Percentiles rank a stretch among this genome's conserved stretches.
Evolutionary conservation across 768 basidiomycete species (phyloP).

Genomic region (Mycena filopes): DNA sequence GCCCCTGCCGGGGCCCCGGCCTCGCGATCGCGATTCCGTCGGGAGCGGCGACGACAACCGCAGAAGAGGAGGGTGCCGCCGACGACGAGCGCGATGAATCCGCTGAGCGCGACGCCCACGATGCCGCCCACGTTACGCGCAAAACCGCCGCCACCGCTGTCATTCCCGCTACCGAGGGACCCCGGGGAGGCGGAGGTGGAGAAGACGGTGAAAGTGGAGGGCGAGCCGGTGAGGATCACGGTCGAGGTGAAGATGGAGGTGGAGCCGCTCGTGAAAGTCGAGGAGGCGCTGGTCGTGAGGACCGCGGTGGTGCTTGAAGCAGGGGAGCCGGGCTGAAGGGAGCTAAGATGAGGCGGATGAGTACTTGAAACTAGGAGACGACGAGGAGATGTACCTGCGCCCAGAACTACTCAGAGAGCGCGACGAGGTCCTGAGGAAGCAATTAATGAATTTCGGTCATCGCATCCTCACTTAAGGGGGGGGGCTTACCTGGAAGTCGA

Average conservation of each 20-base stretch:
- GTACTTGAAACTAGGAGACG: no score
- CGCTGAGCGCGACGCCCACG: conserved; percentile 18
- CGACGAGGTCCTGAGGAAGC: no score
- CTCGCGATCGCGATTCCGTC: not conserved
- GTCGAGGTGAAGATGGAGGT: not conserved
- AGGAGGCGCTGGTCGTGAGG: no score
- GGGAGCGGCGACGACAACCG: not conserved
- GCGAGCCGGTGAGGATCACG: not conserved
- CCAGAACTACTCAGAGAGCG: no score
- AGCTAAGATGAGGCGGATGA: no score
- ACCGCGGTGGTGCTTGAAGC: not conserved
- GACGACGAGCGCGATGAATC: conserved; percentile 4
- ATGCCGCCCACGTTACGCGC: conserved; percentile 20
- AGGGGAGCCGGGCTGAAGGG: not conserved
- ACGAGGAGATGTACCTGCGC: no score
- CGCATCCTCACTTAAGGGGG: no score
- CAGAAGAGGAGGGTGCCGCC: not conserved
- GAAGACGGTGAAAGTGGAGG: conserved; percentile 1
- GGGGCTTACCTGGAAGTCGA: not conserved
- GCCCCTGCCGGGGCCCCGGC: not conserved
- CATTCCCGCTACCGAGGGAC: not conserved
- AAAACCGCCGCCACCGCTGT: not conserved
- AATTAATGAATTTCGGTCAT: no score
- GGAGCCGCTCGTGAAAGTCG: not conserved
- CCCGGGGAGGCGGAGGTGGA: conserved; percentile 1